Evolutionary conservation across 495 filamentous ascomycete species (phyloP).

Genomic region (Massariosphaeria phaeospora): DNA sequence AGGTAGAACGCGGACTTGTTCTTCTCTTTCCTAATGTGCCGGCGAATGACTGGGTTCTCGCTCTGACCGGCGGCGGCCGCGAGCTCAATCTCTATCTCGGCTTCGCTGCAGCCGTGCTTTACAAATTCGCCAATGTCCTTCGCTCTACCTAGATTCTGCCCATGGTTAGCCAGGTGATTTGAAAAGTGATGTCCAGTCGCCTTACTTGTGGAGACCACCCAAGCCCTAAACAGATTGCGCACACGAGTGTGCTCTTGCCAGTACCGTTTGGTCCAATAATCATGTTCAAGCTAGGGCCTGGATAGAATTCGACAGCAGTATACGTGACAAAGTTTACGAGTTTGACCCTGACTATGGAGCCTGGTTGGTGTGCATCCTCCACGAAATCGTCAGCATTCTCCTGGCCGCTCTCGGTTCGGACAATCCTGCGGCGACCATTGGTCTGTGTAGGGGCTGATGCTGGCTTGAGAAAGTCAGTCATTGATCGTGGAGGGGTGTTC

Average conservation of each 20-base stretch:
- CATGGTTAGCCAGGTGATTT: background rate
- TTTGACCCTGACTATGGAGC: constrained; percentile 83
- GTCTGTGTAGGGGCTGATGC: background rate
- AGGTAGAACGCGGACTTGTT: constrained; percentile 72
- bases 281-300: constrained; percentile 95
- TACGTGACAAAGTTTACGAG: constrained; percentile 95
- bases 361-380: constrained; percentile 55
- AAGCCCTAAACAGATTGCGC: constrained; percentile 90
- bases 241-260: constrained; percentile 95
- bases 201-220: constrained; percentile 68
- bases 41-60: constrained; percentile 65
- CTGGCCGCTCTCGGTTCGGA: constrained; percentile 22
- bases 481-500: background rate
- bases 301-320: constrained; percentile 78
- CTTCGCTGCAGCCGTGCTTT: constrained; percentile 76
- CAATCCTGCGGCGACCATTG: too few species aligned
- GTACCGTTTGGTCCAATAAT: constrained; percentile 97
- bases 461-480: background rate
- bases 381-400: constrained; percentile 10
- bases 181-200: background rate
- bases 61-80: constrained; percentile 47
- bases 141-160: constrained; percentile 74
- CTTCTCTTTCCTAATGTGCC: constrained; percentile 72
- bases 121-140: constrained; percentile 85
- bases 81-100: constrained; percentile 84